Evolutionary conservation across 257 asterid genomes (phyloP), one percentile per base, ranked within the genome.

Genomic region (Paulownia fortunei): DNA sequence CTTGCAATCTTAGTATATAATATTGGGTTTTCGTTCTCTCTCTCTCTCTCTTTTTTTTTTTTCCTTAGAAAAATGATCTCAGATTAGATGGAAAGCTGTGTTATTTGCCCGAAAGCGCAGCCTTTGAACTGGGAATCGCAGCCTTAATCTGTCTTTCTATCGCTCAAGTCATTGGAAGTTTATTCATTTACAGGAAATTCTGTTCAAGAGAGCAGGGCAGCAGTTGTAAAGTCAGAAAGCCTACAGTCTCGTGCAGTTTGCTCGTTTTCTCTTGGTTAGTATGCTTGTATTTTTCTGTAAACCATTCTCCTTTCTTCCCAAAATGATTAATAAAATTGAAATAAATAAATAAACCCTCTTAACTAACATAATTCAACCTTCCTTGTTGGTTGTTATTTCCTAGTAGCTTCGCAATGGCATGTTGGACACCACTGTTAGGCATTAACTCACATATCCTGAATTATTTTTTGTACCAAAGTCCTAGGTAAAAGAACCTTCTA

Each of bases 81-180:
- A 84, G 86, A 76, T 82, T 93, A 34, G 92, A 92, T 68, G 96
- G 91, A 32, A 86, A 83, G 69, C 82, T 84, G 32, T 94, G 97
- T 87, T 82, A 76, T 69, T 74, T 94, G 84, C 92, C 94, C 0
- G 72, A 49, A 81, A 94, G 86, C 73, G 65, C 54, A 4, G 90
- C 92, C 6, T 88, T 84, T 41, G 88, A 74, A 56, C 74, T 90
- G 30, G 97, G 98, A 72, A 76, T 88, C 56, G 82, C 89, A 5
- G 90, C 92, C 44, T 54, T 90, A 18, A 62, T 87, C 66, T 74
- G 82, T 55, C 76, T 88, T 16, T 39, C 79, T 0, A 36, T 84
- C 34, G 82, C 86, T 56, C 97, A 94, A 76, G 71, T 90, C 73
- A 67, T 78, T 34, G 95, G 88, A 6, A 87, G 79, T 69, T 75